Evolutionary conservation across 768 basidiomycete genomes (phyloP).

Genomic region (Collybiopsis confluens): DNA sequence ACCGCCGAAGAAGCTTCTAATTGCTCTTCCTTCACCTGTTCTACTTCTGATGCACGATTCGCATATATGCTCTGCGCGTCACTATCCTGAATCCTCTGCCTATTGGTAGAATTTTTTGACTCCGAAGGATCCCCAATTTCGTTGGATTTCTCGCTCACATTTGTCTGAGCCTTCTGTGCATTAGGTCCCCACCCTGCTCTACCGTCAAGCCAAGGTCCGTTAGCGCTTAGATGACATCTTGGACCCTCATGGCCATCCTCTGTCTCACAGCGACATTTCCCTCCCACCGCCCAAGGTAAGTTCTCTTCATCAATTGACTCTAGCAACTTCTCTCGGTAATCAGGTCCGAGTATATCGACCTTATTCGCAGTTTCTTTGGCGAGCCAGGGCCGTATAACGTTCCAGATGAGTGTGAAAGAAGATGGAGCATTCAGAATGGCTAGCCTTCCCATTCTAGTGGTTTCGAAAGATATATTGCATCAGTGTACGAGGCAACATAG

Average conservation of each 20-base stretch:
- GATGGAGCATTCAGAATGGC: conserved; percentile 69
- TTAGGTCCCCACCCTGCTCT: conserved; percentile 46
- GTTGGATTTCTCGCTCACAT: too few species aligned
- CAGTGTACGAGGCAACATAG: neutral
- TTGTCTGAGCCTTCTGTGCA: conserved; percentile 14
- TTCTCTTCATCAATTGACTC: conserved; percentile 60
- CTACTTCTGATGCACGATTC: too few species aligned
- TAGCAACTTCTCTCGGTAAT: conserved; percentile 55
- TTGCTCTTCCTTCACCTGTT: too few species aligned
- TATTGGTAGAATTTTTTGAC: too few species aligned
- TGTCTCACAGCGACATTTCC: conserved; percentile 56
- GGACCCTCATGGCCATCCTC: conserved; percentile 33
- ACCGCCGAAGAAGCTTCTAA: too few species aligned
- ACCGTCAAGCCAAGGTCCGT: conserved; percentile 70
- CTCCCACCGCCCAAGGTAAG: conserved; percentile 58
- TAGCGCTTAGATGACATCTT: conserved; percentile 52
- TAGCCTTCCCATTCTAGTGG: conserved; percentile 64
- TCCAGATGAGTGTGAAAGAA: conserved; percentile 73
- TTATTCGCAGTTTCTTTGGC: conserved; percentile 69
- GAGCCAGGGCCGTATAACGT: conserved; percentile 65
- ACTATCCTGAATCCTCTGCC: too few species aligned
- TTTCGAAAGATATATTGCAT: neutral
- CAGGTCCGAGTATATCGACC: conserved; percentile 57
- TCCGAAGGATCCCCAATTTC: too few species aligned
- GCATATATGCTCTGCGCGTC: too few species aligned